These are phyloP conservation scores for Emmonsia crescens DNA, from an alignment of 2,329 filamentous ascomycete genomes.

Conservation along the genomic window DNA sequence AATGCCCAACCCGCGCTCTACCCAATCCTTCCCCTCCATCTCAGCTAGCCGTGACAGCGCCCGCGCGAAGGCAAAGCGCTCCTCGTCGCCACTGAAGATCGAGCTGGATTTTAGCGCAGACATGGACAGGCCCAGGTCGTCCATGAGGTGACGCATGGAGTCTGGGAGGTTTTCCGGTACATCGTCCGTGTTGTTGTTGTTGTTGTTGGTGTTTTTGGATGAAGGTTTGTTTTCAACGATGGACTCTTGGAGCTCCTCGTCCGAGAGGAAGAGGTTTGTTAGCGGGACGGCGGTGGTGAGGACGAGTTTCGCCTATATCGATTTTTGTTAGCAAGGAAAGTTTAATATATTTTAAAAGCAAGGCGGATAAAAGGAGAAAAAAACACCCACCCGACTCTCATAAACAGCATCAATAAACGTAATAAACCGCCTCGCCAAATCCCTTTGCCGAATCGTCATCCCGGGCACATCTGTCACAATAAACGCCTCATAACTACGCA, in stretches of 20 bases:
- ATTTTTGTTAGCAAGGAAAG: background rate
- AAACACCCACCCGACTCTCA: slow-evolving; percentile 48
- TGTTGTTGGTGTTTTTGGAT: slow-evolving; percentile 16
- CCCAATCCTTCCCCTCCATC: slow-evolving; percentile 94
- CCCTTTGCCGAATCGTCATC: slow-evolving; percentile 78
- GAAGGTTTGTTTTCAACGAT: slow-evolving; percentile 28
- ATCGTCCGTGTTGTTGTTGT: slow-evolving; percentile 26
- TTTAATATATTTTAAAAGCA: background rate
- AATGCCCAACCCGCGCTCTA: slow-evolving; percentile 59
- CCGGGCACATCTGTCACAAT: slow-evolving; percentile 83
- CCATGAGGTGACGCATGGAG: slow-evolving; percentile 69
- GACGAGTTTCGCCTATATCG: slow-evolving; percentile 74
- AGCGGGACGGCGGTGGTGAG: slow-evolving; percentile 81
- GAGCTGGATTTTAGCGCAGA: slow-evolving; percentile 71
- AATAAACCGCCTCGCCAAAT: slow-evolving; percentile 86
- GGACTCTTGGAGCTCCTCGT: slow-evolving; percentile 55
- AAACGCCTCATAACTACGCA: slow-evolving; percentile 82
- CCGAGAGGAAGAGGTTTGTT: slow-evolving; percentile 72
- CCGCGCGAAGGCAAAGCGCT: slow-evolving; percentile 88
- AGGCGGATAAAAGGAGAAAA: background rate
- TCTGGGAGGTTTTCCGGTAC: slow-evolving; percentile 49
- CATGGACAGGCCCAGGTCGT: slow-evolving; percentile 78
- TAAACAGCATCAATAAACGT: slow-evolving; percentile 97
- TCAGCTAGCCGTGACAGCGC: slow-evolving; percentile 75
- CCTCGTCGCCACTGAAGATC: slow-evolving; percentile 89